These are phyloP conservation scores for Epichloe amarillans DNA, from an alignment of 2,329 filamentous ascomycete species.

Conservation along the genomic window DNA sequence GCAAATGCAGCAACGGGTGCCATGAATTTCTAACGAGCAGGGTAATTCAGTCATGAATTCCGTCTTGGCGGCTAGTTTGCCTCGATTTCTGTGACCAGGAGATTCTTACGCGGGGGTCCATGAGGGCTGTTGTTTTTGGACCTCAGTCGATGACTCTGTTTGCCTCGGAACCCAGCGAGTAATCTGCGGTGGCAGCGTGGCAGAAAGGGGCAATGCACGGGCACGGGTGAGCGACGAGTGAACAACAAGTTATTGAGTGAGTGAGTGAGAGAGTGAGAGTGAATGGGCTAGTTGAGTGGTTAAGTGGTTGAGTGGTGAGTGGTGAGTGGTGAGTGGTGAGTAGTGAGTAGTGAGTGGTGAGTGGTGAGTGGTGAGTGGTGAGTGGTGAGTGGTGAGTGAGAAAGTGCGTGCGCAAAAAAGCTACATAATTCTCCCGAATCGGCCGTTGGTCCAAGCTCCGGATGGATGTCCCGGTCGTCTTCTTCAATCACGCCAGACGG, in stretches of 20 bases:
- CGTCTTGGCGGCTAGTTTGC: neutral
- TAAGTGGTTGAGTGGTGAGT: neutral
- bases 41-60: neutral
- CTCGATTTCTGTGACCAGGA: neutral
- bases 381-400: neutral
- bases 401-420: neutral
- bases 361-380: neutral
- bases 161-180: too few relatives aligned
- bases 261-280: neutral
- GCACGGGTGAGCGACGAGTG: neutral
- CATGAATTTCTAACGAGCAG: conserved; percentile 25
- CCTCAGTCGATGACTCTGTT: too few relatives aligned
- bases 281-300: neutral
- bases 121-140: conserved; percentile 1
- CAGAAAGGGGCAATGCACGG: too few relatives aligned
- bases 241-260: neutral
- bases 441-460: neutral
- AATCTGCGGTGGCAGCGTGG: too few relatives aligned
- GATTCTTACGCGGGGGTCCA: conserved; percentile 17
- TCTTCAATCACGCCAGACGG: too few relatives aligned
- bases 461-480: too few relatives aligned
- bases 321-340: neutral
- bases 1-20: conserved; percentile 39
- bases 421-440: neutral
- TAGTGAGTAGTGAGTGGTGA: neutral